A percentile compares a stretch with the other conserved stretches of the same genome.
Conservation (phyloP, 2,329 filamentous ascomycete genomes). For the Boeremia exigua region DNA sequence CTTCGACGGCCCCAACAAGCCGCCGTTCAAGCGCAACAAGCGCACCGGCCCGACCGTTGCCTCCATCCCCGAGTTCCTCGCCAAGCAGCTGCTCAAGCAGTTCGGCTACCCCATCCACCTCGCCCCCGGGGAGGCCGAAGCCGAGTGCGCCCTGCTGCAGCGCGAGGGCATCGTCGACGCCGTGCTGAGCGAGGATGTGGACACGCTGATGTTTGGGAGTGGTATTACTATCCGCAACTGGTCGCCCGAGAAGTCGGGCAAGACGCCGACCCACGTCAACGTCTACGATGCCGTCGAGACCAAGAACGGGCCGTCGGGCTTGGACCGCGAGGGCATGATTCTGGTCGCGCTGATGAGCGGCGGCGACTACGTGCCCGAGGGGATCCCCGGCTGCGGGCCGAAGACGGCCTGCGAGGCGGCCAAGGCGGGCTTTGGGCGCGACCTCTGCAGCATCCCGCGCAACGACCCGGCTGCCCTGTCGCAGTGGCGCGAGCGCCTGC, state of each 20-base stretch:
- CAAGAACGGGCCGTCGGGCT: conserved; percentile 60
- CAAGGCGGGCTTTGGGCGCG: conserved; percentile 81
- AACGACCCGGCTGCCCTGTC: conserved; percentile 65
- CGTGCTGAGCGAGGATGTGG: conserved; percentile 94
- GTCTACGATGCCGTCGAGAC: conserved; percentile 73
- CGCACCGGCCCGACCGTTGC: conserved; percentile 68
- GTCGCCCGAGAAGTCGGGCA: conserved; percentile 74
- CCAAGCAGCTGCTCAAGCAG: conserved; percentile 80
- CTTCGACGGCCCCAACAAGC: conserved; percentile 86
- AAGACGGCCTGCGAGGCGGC: conserved; percentile 91
- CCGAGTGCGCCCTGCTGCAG: conserved; percentile 90
- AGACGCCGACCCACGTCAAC: conserved; percentile 82
- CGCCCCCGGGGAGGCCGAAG: conserved; percentile 93
- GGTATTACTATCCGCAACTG: conserved; percentile 79
- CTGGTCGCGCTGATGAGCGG: conserved; percentile 93
- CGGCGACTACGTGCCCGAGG: conserved; percentile 89
- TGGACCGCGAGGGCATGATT: conserved; percentile 90
- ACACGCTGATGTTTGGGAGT: conserved; percentile 97
- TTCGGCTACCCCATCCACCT: conserved; percentile 86
- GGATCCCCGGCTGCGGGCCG: conserved; percentile 84
- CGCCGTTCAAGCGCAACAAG: conserved; percentile 87
- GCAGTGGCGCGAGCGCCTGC: conserved; percentile 74
- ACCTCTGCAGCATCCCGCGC: conserved; percentile 70
- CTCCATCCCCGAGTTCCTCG: conserved; percentile 73
- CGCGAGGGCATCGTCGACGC: conserved; percentile 74